Percentiles rank a stretch among this genome's conserved stretches.
These are phyloP conservation scores for Ophiocordyceps camponoti-leonardi DNA, from an alignment of 2,329 filamentous ascomycete genomes.

Conservation along the genomic window DNA sequence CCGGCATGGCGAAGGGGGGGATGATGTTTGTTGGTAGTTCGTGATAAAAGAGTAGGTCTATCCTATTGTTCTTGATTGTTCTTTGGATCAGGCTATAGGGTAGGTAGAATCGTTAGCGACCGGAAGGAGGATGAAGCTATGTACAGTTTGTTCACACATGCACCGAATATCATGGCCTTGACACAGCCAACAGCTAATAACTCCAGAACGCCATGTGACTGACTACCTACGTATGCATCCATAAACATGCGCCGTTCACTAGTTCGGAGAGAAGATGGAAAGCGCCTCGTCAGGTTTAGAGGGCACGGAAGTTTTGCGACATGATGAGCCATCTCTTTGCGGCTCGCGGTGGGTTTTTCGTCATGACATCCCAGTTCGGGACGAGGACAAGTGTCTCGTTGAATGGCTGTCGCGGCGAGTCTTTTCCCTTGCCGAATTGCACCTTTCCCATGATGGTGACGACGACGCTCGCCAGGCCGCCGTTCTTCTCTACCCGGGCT, in stretches of 20 bases:
- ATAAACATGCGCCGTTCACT: not conserved
- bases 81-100: too few relatives aligned
- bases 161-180: too few relatives aligned
- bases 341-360: conserved; percentile 32
- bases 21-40: not conserved
- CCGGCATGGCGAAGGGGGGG: conserved; percentile 6
- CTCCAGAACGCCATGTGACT: too few relatives aligned
- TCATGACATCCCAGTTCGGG: conserved; percentile 49
- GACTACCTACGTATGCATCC: not conserved
- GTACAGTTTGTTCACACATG: too few relatives aligned
- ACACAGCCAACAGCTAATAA: too few relatives aligned
- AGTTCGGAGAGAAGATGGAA: not conserved
- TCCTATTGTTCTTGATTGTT: too few relatives aligned
- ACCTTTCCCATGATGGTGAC: conserved; percentile 62
- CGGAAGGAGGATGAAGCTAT: too few relatives aligned
- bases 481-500: conserved; percentile 27
- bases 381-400: conserved; percentile 69
- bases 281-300: conserved; percentile 15
- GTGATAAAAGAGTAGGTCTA: too few relatives aligned
- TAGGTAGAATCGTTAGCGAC: too few relatives aligned
- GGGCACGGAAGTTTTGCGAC: conserved; percentile 53
- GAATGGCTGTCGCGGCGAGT: conserved; percentile 51
- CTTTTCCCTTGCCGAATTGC: conserved; percentile 45
- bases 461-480: conserved; percentile 48
- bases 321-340: conserved; percentile 47